Percentiles rank a stretch among this genome's conserved stretches.
phyloP scores from a whole-genome alignment of 2,329 filamentous ascomycete species.

The Nigrograna mackinnonii region DNA sequence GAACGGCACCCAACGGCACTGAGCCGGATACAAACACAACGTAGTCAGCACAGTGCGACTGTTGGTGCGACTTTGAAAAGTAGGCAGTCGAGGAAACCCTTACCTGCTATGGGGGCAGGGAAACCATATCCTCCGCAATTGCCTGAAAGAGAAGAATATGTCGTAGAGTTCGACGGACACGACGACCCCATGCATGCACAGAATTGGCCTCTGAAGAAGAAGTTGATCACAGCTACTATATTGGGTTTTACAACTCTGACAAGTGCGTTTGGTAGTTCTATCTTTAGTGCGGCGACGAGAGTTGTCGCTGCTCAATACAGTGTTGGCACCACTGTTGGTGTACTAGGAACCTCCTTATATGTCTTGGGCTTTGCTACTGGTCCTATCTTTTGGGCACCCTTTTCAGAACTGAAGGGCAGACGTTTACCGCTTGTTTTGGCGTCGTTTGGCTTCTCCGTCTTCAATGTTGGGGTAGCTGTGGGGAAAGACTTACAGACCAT shows the following conservation, averaged over 20 bases:
- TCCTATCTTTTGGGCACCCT: constrained; percentile 50
- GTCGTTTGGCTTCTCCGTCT: constrained; percentile 57
- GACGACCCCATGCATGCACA: constrained; percentile 84
- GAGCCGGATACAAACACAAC: constrained; percentile 70
- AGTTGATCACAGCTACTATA: constrained; percentile 70
- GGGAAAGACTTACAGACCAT: constrained; percentile 58
- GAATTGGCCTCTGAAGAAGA: constrained; percentile 83
- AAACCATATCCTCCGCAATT: constrained; percentile 73
- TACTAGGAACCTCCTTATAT: constrained; percentile 54
- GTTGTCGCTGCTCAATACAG: constrained; percentile 42
- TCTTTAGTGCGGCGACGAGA: constrained; percentile 45
- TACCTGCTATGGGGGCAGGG: constrained; percentile 73
- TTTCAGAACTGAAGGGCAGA: constrained; percentile 56
- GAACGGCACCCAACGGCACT: constrained; percentile 72
- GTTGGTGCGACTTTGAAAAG: constrained; percentile 61
- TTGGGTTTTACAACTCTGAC: constrained; percentile 73
- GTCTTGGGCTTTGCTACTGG: constrained; percentile 56
- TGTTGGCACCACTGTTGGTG: constrained; percentile 53
- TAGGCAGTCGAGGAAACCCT: constrained; percentile 57
- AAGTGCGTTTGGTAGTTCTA: constrained; percentile 64
- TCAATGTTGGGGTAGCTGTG: constrained; percentile 52
- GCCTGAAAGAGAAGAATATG: constrained; percentile 75
- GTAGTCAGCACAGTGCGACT: constrained; percentile 71
- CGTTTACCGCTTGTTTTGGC: constrained; percentile 52
- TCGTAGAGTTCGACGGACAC: constrained; percentile 81